Evolutionary conservation across 257 asterid genomes (phyloP).

Genomic region (Lavandula angustifolia): DNA sequence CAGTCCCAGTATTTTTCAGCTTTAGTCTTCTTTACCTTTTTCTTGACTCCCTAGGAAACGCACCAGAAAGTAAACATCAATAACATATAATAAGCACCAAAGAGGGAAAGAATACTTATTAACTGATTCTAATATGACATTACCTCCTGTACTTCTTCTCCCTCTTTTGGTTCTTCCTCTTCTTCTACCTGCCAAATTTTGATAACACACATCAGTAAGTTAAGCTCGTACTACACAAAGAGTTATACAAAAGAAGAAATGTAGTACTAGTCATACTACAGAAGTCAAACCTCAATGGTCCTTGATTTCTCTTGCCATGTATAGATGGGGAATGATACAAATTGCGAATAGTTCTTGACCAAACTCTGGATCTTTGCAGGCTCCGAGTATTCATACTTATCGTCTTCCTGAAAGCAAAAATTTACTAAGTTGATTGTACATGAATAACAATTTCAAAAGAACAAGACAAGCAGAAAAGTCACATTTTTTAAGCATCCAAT

Average conservation of each 20-base stretch:
- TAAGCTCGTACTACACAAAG: neutral
- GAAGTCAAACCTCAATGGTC: conserved; percentile 70
- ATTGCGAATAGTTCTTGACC: conserved; percentile 96
- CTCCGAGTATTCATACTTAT: conserved; percentile 88
- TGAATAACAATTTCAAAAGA: conserved; percentile 7
- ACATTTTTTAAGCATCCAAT: neutral
- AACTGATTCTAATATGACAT: conserved; percentile 18
- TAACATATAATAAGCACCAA: neutral
- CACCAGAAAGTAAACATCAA: conserved; percentile 12
- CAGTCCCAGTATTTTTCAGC: conserved; percentile 98
- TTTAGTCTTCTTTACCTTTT: conserved; percentile 71
- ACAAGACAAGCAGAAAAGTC: conserved; percentile 15
- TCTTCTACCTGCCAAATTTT: conserved; percentile 78
- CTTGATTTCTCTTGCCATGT: conserved; percentile 96
- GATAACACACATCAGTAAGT: neutral
- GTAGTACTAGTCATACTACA: conserved; percentile 5
- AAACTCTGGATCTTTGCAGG: conserved; percentile 77
- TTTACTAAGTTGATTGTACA: conserved; percentile 13
- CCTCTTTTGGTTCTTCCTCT: conserved; percentile 93
- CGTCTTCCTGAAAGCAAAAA: conserved; percentile 68
- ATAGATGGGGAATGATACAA: conserved; percentile 89
- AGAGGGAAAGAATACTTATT: neutral
- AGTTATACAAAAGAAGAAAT: neutral
- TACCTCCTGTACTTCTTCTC: conserved; percentile 88
- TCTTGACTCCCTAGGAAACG: conserved; percentile 67